A percentile compares a stretch with the other conserved stretches of the same genome.
Evolutionary conservation across 2,329 filamentous ascomycete species (phyloP).

Genomic region (Arthrobotrys sphaeroides): DNA sequence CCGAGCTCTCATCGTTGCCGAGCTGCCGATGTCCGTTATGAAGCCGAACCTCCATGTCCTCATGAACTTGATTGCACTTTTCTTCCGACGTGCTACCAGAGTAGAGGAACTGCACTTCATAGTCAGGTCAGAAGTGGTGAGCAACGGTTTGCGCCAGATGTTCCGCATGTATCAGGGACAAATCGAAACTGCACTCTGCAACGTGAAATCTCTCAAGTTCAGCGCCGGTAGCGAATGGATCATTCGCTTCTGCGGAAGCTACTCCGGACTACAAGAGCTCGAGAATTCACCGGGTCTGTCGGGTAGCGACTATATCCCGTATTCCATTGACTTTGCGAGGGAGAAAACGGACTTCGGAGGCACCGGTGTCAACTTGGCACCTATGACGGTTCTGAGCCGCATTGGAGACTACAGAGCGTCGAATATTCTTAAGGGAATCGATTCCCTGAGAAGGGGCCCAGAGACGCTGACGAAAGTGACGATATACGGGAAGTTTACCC

Average conservation of each 20-base stretch:
- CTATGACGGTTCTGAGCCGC: constrained; percentile 7
- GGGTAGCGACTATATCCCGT: constrained; percentile 11
- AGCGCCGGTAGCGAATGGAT: constrained; percentile 49
- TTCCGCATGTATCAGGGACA: neutral
- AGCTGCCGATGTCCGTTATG: constrained; percentile 29
- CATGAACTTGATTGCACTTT: neutral
- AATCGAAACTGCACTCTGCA: neutral
- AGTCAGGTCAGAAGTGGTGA: constrained; percentile 31
- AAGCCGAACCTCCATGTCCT: constrained; percentile 10
- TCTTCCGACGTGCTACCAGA: neutral
- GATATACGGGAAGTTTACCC: constrained; percentile 43
- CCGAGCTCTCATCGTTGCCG: constrained; percentile 1
- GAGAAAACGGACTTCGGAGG: neutral
- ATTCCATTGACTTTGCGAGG: constrained; percentile 28
- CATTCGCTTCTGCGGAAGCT: constrained; percentile 26
- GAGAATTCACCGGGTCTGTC: constrained; percentile 39
- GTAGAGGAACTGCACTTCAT: constrained; percentile 38
- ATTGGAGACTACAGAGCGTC: constrained; percentile 38
- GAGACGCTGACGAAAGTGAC: constrained; percentile 28
- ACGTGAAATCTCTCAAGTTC: constrained; percentile 37
- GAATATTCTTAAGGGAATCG: constrained; percentile 39
- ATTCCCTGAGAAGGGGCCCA: neutral
- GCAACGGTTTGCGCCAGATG: constrained; percentile 19
- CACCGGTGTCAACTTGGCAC: neutral
- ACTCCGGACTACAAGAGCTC: constrained; percentile 7